A percentile compares a stretch with the other conserved stretches of the same genome.
These are phyloP conservation scores for Ustilago trichophora DNA, from an alignment of 1,284 basidiomycete species.

Conservation along the genomic window DNA sequence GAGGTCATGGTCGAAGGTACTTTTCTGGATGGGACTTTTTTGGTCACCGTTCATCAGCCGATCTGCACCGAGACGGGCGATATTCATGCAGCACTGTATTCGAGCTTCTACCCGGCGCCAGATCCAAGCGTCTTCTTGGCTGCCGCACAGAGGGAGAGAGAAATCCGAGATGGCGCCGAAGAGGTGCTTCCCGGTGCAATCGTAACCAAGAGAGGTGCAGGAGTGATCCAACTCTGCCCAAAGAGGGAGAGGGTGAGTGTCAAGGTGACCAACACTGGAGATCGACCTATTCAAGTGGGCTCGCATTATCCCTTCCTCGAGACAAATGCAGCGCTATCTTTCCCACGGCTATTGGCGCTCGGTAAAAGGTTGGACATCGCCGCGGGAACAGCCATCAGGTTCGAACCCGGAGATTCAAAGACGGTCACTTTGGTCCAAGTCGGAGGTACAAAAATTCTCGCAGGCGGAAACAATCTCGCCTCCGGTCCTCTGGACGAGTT, in stretches of 20 bases:
- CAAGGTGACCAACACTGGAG: constrained; percentile 88
- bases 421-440: constrained; percentile 84
- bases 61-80: constrained; percentile 79
- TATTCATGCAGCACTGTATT: constrained; percentile 83
- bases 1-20: constrained; percentile 66
- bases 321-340: constrained; percentile 81
- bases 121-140: constrained; percentile 68
- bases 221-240: constrained; percentile 78
- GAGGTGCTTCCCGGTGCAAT: constrained; percentile 50
- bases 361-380: constrained; percentile 90
- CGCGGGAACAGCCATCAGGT: constrained; percentile 92
- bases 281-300: constrained; percentile 83
- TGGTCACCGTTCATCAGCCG: constrained; percentile 76
- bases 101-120: constrained; percentile 88
- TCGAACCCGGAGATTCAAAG: constrained; percentile 91
- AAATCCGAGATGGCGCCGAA: constrained; percentile 7
- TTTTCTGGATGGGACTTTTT: constrained; percentile 62
- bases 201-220: constrained; percentile 46
- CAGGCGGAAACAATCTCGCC: constrained; percentile 78
- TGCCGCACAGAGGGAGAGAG: neutral
- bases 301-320: constrained; percentile 85
- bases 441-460: constrained; percentile 74
- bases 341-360: constrained; percentile 83
- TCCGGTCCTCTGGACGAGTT: constrained; percentile 42
- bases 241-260: constrained; percentile 77